These are phyloP conservation scores for Maudiozyma barnettii DNA, from an alignment of 805 yeast species.

Conservation along the genomic window DNA sequence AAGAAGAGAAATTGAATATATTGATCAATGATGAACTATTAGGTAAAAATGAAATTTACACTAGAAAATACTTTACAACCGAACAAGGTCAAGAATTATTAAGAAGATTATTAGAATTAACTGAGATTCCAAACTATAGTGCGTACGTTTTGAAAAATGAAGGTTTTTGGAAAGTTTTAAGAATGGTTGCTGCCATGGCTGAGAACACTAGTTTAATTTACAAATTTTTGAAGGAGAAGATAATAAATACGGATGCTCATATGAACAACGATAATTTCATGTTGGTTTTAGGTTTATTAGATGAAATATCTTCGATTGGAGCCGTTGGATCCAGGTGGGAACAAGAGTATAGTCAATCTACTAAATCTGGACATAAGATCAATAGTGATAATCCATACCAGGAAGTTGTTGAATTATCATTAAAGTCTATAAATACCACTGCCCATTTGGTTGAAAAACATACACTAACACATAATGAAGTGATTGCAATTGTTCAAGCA, in stretches of 20 bases:
- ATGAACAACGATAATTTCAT: constrained; percentile 47
- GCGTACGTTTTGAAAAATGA: constrained; percentile 40
- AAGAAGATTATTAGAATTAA: constrained; percentile 32
- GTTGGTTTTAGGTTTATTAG: constrained; percentile 59
- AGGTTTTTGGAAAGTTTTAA: constrained; percentile 46
- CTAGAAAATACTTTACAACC: constrained; percentile 27
- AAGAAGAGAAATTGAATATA: constrained; percentile 13
- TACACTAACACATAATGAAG: constrained; percentile 26
- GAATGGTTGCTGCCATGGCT: constrained; percentile 39
- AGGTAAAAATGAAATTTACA: constrained; percentile 26
- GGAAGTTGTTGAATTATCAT: constrained; percentile 47
- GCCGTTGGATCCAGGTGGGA: constrained; percentile 73
- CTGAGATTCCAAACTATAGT: constrained; percentile 19
- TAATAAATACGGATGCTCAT: constrained; percentile 23
- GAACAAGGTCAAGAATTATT: constrained; percentile 41
- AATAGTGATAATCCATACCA: constrained; percentile 41
- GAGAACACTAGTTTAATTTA: constrained; percentile 37
- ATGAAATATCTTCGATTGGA: constrained; percentile 73
- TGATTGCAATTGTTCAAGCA: constrained; percentile 62
- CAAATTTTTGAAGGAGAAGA: constrained; percentile 36
- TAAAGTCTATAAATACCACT: constrained; percentile 55
- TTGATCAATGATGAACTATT: constrained; percentile 25
- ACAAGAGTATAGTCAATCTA: constrained; percentile 43
- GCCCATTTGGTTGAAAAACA: constrained; percentile 36
- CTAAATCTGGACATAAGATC: constrained; percentile 36